A percentile compares a stretch with the other conserved stretches of the same genome.
Conservation (phyloP, 768 basidiomycete species). For the Daedaleopsis sinensis region DNA sequence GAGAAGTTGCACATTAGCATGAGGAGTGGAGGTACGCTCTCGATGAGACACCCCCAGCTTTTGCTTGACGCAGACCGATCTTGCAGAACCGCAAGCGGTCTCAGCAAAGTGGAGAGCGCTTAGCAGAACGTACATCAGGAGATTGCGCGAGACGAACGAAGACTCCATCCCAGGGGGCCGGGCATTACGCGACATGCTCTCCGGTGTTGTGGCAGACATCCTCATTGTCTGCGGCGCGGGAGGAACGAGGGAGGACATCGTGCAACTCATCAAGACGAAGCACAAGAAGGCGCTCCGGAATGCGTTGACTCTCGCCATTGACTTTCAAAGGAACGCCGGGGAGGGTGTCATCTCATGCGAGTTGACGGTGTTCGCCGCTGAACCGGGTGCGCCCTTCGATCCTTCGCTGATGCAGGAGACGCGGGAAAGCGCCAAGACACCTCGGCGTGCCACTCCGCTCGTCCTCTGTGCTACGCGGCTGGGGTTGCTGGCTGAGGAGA, state of each 20-base stretch:
- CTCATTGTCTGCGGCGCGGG: conserved; percentile 4
- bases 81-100: conserved; percentile 15
- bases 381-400: conserved; percentile 1
- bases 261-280: not conserved
- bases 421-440: not conserved
- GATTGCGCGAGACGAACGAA: not conserved
- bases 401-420: conserved; percentile 9
- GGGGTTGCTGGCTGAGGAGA: too few relatives aligned
- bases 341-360: conserved; percentile 15
- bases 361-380: not conserved
- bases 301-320: not conserved
- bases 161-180: too few relatives aligned
- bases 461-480: too few relatives aligned
- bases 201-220: not conserved
- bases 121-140: conserved; percentile 5
- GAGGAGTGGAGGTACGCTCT: not conserved
- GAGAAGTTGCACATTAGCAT: not conserved
- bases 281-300: not conserved
- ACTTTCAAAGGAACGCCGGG: conserved; percentile 4
- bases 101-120: conserved; percentile 21
- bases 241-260: not conserved
- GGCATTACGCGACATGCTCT: not conserved
- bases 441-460: too few relatives aligned
- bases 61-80: not conserved
- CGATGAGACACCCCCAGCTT: not conserved